Base-by-base conservation (phyloP, 78 protist genomes). In the Salpingoeca rosetta region DNA sequence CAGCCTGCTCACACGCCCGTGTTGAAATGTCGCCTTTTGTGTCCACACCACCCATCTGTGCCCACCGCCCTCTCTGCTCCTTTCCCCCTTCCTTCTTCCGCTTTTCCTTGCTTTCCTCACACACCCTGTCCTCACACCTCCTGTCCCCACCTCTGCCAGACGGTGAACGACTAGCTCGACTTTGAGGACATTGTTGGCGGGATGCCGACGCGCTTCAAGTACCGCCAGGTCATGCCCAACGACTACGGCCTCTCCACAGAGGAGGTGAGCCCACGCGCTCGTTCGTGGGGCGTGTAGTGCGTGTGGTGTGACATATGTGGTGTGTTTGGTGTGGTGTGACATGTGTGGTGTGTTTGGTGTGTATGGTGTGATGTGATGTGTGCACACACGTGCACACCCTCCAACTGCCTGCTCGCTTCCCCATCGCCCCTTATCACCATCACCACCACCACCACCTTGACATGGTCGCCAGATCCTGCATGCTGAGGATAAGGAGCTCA, bases 401-500 rank as follows among this genome's bases (percentile, higher is more conserved):
- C n/a, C n/a, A n/a, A n/a, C n/a, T n/a, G n/a, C 65, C 17, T 51
- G 31, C 17, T 51, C 65, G 7, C 31, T 17, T 51, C 65, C 65
- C 17, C 65, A 51, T 22, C 7, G 65, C 65, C 17, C 65, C 7
- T 17, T 17, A 22, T 17, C 7, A 7, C 31, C 31, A 7, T 51
- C 17, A 17, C 7, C 65, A 51, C 17, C 17, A 51, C 7, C 65
- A 17, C 65, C 65, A 51, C 17, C 17, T 51, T 51, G 7, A 51
- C 65, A 7, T 17, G 17, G 31, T 7, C 17, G 7, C 65, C 17
- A 51, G 44, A 74, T 86, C 75, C 56, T 90, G 44, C 3, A 22
- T 38, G 87, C 88, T 3, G 90, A 86, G 76, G 93, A 90, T 45
- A 84, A 80, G n/a, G 88, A 83, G 36, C 84, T 90, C 44, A 87